Evolutionary conservation across 2,329 filamentous ascomycete genomes (phyloP).

Genomic region (Amesomyces nigricolor): DNA sequence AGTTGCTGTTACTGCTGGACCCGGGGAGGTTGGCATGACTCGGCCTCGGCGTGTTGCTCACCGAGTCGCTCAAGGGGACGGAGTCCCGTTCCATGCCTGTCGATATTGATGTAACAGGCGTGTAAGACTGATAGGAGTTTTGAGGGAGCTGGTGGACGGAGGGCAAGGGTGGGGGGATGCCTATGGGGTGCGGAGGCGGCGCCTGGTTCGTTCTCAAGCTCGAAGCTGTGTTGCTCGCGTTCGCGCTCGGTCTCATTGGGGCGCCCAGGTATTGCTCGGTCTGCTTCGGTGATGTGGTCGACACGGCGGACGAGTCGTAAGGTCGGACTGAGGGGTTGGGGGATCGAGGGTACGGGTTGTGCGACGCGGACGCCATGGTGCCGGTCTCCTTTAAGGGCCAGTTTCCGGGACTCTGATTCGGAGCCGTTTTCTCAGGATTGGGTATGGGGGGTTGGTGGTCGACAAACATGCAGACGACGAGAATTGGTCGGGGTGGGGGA

Average conservation of each 20-base stretch:
- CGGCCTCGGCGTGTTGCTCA: conserved; percentile 48
- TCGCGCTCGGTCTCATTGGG: conserved; percentile 38
- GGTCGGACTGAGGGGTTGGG: conserved; percentile 56
- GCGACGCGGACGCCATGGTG: conserved; percentile 51
- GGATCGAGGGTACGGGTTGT: conserved; percentile 55
- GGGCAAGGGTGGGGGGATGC: conserved; percentile 46
- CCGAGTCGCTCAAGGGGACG: conserved; percentile 53
- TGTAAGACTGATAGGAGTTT: conserved; percentile 47
- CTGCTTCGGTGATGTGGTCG: conserved; percentile 54
- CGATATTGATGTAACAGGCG: conserved; percentile 44
- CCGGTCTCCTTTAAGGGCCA: conserved; percentile 30
- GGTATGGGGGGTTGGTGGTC: conserved; percentile 35
- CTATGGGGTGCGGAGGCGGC: conserved; percentile 48
- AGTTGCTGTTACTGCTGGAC: conserved; percentile 30
- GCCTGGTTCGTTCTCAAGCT: conserved; percentile 45
- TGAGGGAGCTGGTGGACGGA: conserved; percentile 37
- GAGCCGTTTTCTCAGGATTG: conserved; percentile 34
- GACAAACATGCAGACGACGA: conserved; percentile 36
- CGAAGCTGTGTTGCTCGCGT: conserved; percentile 34
- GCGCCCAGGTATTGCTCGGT: conserved; percentile 48
- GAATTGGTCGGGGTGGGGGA: conserved; percentile 16
- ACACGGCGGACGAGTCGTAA: conserved; percentile 60
- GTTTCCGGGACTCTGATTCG: conserved; percentile 33
- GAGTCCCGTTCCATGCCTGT: conserved; percentile 55
- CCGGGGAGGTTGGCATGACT: conserved; percentile 31